Evolutionary conservation across 2,329 filamentous ascomycete genomes (phyloP), one percentile per base, ranked within the genome.

Genomic region (Aspergillus viridinutans): DNA sequence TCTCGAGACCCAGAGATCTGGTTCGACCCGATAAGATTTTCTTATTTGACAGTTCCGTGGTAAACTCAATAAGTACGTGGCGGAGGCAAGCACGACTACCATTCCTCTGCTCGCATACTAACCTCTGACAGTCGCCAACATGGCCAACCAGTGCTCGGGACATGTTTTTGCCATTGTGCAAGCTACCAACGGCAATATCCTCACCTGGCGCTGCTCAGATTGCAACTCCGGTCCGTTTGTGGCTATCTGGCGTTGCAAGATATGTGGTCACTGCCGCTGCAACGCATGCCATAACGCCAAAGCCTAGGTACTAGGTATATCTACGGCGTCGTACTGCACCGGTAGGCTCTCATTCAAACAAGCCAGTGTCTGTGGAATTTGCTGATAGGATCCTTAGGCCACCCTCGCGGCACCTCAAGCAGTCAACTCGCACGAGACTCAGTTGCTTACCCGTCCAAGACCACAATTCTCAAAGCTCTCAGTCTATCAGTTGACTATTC

Each of bases 181-280:
- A 60, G 67, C 70, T 10, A 72, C 71, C 49, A 76, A 76, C 59
- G 74, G 74, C 48, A 76, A 74, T 54, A 76, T 76, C 57, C 64
- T 76, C 54, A 73, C 72, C 51, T 76, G 74, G 74, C 70, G 72
- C n/a, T 76, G 74, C 62, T 75, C 72, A 4, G 71, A 74, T 60
- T 76, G 74, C 67, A 76, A 74, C 62, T 67, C 69, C 43, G 74
- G 74, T 23, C 74, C 74, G 38, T 75, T 71, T 55, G 64, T 72
- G 47, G 74, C 74, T 25, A 75, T 76, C 61, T 76, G 74, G 74
- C 73, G 69, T 25, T 76, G 74, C 69, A 76, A 76, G 65, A 67
- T 73, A 56, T 76, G 74, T 66, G 70, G 71, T 32, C 69, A 74
- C 58, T 74, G 68, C 63, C 74, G 74, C 21, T 76, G 74, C 64